Conservation (phyloP, 208 protist genomes). For the Acanthamoeba castellanii region DNA sequence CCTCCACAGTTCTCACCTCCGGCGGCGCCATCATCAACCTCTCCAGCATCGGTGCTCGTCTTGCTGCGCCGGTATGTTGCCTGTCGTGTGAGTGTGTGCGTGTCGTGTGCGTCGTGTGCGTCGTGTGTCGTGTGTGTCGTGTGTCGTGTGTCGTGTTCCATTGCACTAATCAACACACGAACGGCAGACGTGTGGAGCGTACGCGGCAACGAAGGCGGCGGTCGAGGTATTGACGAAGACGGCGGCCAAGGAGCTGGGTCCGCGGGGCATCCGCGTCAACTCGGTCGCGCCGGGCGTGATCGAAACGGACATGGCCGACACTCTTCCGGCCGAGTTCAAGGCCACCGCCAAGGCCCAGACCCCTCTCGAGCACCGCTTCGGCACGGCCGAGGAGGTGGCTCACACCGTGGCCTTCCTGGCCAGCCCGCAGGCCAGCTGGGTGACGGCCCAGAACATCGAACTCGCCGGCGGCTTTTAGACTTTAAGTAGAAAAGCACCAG, state of each 20-base stretch:
- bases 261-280: constrained; percentile 39
- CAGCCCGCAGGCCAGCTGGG: constrained; percentile 43
- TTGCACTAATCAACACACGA: too few species aligned
- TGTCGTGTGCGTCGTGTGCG: neutral
- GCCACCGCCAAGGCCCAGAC: neutral
- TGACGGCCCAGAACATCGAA: neutral
- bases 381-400: neutral
- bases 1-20: neutral
- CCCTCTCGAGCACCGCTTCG: neutral
- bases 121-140: too few species aligned
- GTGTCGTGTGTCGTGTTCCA: too few species aligned
- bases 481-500: too few species aligned
- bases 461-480: neutral
- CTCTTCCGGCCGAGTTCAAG: neutral
- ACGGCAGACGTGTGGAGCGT: neutral
- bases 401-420: constrained; percentile 8
- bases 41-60: neutral
- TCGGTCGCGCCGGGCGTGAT: neutral
- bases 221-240: neutral
- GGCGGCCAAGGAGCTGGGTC: neutral
- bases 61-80: neutral
- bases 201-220: neutral
- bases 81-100: neutral
- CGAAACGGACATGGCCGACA: constrained; percentile 13
- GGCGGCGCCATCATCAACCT: constrained; percentile 40